A percentile compares a stretch with the other conserved stretches of the same genome.
phyloP scores from a whole-genome alignment of 225 moss, liverwort and hornwort genomes.

The Thuidium tamariscinum region DNA sequence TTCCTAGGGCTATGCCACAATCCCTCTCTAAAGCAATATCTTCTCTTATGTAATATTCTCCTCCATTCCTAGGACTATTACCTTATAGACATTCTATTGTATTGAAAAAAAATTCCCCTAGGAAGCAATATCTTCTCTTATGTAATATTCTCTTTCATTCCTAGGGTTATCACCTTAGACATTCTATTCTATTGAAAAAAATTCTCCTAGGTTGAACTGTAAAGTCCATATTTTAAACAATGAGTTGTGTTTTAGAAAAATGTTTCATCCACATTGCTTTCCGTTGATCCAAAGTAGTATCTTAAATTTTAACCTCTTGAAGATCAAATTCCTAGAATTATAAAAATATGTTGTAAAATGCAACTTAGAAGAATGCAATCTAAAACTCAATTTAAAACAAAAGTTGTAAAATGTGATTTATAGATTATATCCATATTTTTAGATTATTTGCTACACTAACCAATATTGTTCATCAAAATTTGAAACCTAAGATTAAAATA shows the following conservation, averaged over 20 bases:
- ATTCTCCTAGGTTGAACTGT: not conserved
- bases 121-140: not conserved
- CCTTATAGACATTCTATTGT: no score
- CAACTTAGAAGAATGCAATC: not conserved
- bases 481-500: not conserved
- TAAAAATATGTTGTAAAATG: not conserved
- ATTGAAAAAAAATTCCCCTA: not conserved
- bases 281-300: not conserved
- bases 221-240: not conserved
- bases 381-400: not conserved
- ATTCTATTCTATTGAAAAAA: not conserved
- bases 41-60: not conserved
- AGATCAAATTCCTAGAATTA: not conserved
- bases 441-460: rapidly evolving
- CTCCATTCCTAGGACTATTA: rapidly evolving
- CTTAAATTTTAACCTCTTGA: not conserved
- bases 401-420: not conserved
- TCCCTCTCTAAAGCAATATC: not conserved
- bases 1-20: no score
- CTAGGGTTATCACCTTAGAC: rapidly evolving
- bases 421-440: no score
- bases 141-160: not conserved
- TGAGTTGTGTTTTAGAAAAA: rapidly evolving
- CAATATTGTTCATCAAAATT: no score
- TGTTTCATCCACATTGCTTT: not conserved